Conservation (phyloP, 2,329 filamentous ascomycete genomes). For the Parascedosporium putredinis region DNA sequence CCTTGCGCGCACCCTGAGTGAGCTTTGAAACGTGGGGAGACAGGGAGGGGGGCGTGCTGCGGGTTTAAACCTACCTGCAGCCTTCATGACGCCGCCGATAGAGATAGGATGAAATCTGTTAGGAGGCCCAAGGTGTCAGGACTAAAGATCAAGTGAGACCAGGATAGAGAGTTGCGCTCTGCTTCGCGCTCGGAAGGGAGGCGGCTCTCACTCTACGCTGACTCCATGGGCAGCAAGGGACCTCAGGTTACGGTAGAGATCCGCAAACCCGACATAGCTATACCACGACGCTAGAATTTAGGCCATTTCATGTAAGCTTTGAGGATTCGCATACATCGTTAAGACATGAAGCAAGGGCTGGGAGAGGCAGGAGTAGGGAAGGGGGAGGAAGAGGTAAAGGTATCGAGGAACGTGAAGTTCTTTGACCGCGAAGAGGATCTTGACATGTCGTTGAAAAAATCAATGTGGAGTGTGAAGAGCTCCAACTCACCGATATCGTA, state of each 20-base stretch:
- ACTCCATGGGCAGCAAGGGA: slow-evolving; percentile 48
- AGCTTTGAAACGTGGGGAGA: not conserved
- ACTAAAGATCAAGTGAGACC: not conserved
- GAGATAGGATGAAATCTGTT: slow-evolving; percentile 57
- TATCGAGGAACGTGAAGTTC: too few relatives aligned
- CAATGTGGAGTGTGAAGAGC: too few relatives aligned
- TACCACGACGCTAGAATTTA: slow-evolving; percentile 48
- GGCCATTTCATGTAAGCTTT: not conserved
- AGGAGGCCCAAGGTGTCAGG: not conserved
- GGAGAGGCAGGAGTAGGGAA: too few relatives aligned
- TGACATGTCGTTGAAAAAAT: slow-evolving; percentile 6
- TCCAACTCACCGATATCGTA: slow-evolving; percentile 49
- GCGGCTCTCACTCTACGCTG: slow-evolving; percentile 49
- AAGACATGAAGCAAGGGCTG: not conserved
- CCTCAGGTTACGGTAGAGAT: slow-evolving; percentile 46
- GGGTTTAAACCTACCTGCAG: slow-evolving; percentile 34
- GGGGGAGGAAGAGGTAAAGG: too few relatives aligned
- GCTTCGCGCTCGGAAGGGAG: not conserved
- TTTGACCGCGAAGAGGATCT: too few relatives aligned
- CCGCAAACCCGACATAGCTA: slow-evolving; percentile 45
- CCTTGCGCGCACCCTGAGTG: slow-evolving; percentile 27
- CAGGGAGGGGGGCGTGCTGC: not conserved
- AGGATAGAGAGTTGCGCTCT: too few relatives aligned
- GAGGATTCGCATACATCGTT: not conserved
- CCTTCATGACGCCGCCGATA: slow-evolving; percentile 55